phyloP scores from a whole-genome alignment of 2,329 filamentous ascomycete species.

The Microdochium paspali region DNA sequence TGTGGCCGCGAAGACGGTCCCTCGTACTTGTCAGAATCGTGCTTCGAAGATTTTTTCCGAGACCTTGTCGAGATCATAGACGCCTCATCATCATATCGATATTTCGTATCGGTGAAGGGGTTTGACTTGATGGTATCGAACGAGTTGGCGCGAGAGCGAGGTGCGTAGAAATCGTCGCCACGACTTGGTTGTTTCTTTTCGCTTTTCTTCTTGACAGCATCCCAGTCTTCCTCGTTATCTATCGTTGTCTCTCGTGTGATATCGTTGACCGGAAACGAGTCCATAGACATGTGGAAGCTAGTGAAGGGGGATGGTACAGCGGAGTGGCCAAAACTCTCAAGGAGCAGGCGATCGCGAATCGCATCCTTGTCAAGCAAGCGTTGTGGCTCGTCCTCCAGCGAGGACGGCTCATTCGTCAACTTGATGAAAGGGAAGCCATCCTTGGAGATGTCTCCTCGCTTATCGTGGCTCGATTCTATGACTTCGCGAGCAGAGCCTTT shows the following conservation, averaged over 20 bases:
- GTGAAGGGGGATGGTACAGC: background rate
- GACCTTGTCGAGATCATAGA: conserved; percentile 16
- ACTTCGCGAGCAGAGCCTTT: background rate
- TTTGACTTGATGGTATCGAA: conserved; percentile 25
- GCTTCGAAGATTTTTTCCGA: conserved; percentile 26
- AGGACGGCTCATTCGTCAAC: background rate
- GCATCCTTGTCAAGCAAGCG: background rate
- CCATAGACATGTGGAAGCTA: background rate
- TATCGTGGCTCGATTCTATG: background rate
- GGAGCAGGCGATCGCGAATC: background rate
- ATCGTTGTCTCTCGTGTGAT: conserved; percentile 5
- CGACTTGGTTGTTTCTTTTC: conserved; percentile 22
- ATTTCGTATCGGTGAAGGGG: conserved; percentile 12
- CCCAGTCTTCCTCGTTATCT: conserved; percentile 17
- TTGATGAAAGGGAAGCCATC: background rate
- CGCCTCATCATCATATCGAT: conserved; percentile 24
- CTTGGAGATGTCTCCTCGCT: background rate
- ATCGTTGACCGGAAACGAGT: conserved; percentile 3
- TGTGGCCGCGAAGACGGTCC: background rate
- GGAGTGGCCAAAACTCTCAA: background rate
- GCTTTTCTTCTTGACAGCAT: conserved; percentile 18
- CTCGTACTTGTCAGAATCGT: conserved; percentile 15
- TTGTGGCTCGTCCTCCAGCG: conserved; percentile 17
- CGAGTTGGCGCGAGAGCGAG: conserved; percentile 12
- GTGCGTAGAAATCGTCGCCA: conserved; percentile 19